These are phyloP conservation scores for Hyaloperonospora arabidopsidis DNA, from an alignment of 352 stramenopile genomes.

Conservation along the genomic window DNA sequence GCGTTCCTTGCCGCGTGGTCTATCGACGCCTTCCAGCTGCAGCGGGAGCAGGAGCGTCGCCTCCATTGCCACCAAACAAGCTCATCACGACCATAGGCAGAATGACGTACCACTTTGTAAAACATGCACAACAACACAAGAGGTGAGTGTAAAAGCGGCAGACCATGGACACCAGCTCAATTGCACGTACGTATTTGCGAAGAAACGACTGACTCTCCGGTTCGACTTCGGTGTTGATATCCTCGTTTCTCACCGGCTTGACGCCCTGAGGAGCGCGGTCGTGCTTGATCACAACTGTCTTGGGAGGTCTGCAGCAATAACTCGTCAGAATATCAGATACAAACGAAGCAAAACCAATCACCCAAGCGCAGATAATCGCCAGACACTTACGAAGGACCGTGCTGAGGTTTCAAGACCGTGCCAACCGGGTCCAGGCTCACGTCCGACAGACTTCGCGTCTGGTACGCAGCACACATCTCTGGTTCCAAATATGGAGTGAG, in stretches of 20 bases:
- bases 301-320: constrained; percentile 39
- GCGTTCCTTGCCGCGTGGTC: constrained; percentile 10
- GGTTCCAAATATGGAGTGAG: constrained; percentile 49
- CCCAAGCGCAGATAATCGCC: no score
- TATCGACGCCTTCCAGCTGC: constrained; percentile 29
- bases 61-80: constrained; percentile 51
- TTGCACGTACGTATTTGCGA: constrained; percentile 69
- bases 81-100: constrained; percentile 72
- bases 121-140: constrained; percentile 2
- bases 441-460: constrained; percentile 51
- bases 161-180: background rate
- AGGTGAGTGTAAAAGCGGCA: constrained; percentile 5
- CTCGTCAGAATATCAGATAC: background rate
- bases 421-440: constrained; percentile 53
- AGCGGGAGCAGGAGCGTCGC: constrained; percentile 22
- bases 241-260: constrained; percentile 58
- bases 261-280: constrained; percentile 63
- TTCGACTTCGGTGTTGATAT: constrained; percentile 41
- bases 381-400: constrained; percentile 49
- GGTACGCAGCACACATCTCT: constrained; percentile 37
- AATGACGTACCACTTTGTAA: constrained; percentile 77
- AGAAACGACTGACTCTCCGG: constrained; percentile 76
- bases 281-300: constrained; percentile 51
- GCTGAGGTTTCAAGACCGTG: constrained; percentile 49
- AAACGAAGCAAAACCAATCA: no score